Conservation (phyloP, 192 early-diverging fungal species). For the Podila verticillata region DNA sequence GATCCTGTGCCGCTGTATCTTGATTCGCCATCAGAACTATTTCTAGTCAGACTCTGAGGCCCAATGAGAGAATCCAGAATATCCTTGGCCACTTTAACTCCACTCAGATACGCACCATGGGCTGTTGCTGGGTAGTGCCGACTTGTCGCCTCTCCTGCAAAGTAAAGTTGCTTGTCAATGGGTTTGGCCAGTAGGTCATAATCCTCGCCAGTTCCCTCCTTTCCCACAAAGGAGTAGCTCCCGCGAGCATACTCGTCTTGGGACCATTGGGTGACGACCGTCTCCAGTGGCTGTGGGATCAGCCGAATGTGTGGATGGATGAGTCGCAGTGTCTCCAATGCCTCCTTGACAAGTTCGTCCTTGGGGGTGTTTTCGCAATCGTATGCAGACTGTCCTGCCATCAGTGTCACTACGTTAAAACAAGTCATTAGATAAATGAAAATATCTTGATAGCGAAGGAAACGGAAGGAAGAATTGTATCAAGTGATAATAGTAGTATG, state of each 20-base stretch:
- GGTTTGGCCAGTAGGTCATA: conserved; percentile 32
- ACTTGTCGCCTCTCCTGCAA: conserved; percentile 46
- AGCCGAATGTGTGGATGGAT: conserved; percentile 17
- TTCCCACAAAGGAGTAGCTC: conserved; percentile 43
- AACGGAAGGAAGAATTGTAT: too few species aligned
- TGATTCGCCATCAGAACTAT: not conserved
- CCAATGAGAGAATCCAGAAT: conserved; percentile 40
- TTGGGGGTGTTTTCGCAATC: conserved; percentile 34
- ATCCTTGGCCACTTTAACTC: conserved; percentile 32
- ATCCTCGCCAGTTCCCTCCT: conserved; percentile 37
- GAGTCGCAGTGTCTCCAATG: conserved; percentile 22
- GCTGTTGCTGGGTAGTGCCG: conserved; percentile 45
- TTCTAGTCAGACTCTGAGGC: conserved; percentile 11
- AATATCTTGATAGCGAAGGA: not conserved
- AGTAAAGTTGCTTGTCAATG: conserved; percentile 36
- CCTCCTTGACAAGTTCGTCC: conserved; percentile 32
- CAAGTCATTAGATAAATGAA: not conserved
- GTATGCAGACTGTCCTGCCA: conserved; percentile 49
- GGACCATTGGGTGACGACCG: conserved; percentile 41
- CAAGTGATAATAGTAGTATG: too few species aligned
- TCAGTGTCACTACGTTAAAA: conserved; percentile 22
- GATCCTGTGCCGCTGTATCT: not conserved
- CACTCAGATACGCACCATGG: conserved; percentile 45
- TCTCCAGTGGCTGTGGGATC: conserved; percentile 28
- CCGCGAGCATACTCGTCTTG: conserved; percentile 45